Evolutionary conservation across 352 stramenopile genomes (phyloP).

Genomic region (Blastocystis sp.): DNA sequence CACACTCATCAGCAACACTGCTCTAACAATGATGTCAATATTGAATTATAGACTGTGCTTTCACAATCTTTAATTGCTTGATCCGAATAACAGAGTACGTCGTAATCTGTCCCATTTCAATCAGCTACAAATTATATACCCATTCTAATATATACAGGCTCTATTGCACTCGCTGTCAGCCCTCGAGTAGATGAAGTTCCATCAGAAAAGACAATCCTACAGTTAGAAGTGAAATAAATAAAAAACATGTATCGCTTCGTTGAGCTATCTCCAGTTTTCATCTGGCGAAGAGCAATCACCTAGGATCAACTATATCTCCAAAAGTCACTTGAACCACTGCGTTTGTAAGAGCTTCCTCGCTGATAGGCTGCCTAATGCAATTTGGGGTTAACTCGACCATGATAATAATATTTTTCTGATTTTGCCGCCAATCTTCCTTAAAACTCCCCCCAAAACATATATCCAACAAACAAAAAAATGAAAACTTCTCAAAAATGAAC

Average conservation of each 20-base stretch:
- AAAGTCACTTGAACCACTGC: neutral
- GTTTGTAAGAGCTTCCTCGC: neutral
- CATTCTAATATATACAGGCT: neutral
- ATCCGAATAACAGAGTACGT: conserved; percentile 32
- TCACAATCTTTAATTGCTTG: neutral
- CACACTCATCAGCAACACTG: conserved; percentile 8
- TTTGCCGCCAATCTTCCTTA: conserved; percentile 2
- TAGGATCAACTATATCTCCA: neutral
- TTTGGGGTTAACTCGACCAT: conserved; percentile 26
- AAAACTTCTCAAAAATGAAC: neutral
- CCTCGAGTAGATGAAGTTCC: neutral
- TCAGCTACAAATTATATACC: neutral
- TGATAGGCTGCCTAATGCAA: neutral
- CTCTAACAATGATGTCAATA: neutral
- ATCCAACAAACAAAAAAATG: neutral
- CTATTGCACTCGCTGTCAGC: neutral
- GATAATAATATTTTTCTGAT: neutral
- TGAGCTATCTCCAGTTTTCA: neutral
- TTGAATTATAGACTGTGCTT: neutral
- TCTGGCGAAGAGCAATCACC: neutral
- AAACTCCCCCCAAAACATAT: conserved; percentile 17
- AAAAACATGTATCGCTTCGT: conserved; percentile 26
- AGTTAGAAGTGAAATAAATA: neutral
- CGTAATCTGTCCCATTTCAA: conserved; percentile 4
- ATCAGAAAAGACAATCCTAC: conserved; percentile 28